Evolutionary conservation across 352 stramenopile genomes (phyloP).

Genomic region (Salisapilia sapeloensis): DNA sequence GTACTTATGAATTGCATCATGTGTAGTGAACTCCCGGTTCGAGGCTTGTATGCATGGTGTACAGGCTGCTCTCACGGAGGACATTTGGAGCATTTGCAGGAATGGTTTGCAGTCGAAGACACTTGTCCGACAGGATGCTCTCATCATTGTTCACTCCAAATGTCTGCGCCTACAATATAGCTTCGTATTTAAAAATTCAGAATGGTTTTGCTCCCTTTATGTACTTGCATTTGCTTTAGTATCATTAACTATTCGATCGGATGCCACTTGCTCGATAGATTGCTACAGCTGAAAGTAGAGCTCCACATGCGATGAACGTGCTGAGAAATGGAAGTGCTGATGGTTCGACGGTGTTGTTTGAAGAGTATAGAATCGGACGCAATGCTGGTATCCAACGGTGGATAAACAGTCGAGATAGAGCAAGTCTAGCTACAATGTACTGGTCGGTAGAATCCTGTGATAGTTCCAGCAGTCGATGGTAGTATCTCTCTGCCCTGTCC

Average conservation of each 20-base stretch:
- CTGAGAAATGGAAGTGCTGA: no score
- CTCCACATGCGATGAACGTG: no score
- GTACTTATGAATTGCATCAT: conserved; percentile 1
- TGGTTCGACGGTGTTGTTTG: no score
- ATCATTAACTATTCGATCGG: no score
- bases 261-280: no score
- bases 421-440: conserved; percentile 16
- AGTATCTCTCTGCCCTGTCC: conserved; percentile 40
- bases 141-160: conserved; percentile 43
- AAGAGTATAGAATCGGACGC: no score
- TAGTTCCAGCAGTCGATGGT: conserved; percentile 30
- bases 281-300: no score
- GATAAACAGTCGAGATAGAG: conserved; percentile 15
- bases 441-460: conserved; percentile 10
- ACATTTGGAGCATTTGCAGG: conserved; percentile 53
- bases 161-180: no score
- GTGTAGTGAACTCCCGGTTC: conserved; percentile 62
- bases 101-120: conserved; percentile 34
- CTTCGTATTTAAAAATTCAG: conserved; percentile 4
- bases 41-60: conserved; percentile 83
- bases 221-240: no score
- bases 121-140: conserved; percentile 47
- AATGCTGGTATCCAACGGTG: no score
- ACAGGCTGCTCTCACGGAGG: conserved; percentile 82
- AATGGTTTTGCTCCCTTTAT: no score